These are phyloP conservation scores for Cryptomeria japonica DNA, from an alignment of 75 land plant species.

Conservation along the genomic window DNA sequence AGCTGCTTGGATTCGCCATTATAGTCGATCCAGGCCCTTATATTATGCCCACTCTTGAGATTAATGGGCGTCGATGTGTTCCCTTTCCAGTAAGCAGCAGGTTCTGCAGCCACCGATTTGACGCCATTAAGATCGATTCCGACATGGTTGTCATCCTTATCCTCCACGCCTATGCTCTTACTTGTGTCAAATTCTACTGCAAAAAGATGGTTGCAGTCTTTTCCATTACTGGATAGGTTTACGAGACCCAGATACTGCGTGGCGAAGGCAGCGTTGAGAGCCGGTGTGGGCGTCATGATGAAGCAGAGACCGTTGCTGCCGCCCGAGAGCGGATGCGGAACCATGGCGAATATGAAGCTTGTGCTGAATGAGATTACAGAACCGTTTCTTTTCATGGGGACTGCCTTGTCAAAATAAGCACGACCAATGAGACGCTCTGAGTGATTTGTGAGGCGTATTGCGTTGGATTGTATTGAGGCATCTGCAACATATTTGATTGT, in stretches of 20 bases:
- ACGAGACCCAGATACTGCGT: constrained; percentile 42
- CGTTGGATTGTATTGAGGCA: not conserved
- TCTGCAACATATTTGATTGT: not conserved
- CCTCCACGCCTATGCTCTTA: too few relatives aligned
- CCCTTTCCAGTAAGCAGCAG: too few relatives aligned
- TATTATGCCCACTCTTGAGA: too few relatives aligned
- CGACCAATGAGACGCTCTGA: constrained; percentile 22
- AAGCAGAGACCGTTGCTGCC: constrained; percentile 46
- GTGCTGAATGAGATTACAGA: constrained; percentile 32
- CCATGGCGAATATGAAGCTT: constrained; percentile 34
- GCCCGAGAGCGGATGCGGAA: constrained; percentile 16
- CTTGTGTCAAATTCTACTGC: too few relatives aligned
- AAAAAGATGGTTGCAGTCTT: not conserved
- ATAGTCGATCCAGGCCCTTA: too few relatives aligned
- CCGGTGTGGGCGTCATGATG: constrained; percentile 14
- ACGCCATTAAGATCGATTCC: too few relatives aligned
- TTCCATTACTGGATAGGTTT: constrained; percentile 21
- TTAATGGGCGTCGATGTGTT: too few relatives aligned
- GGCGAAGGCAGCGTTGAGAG: constrained; percentile 21
- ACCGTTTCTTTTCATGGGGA: constrained; percentile 12
- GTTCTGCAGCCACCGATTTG: too few relatives aligned
- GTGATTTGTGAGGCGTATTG: constrained; percentile 28
- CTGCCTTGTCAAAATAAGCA: constrained; percentile 28
- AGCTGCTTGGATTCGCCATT: too few relatives aligned
- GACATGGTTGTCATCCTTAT: too few relatives aligned